These are phyloP conservation scores for Pugionium cornutum DNA, from an alignment of 345 rosid genomes.

Conservation along the genomic window DNA sequence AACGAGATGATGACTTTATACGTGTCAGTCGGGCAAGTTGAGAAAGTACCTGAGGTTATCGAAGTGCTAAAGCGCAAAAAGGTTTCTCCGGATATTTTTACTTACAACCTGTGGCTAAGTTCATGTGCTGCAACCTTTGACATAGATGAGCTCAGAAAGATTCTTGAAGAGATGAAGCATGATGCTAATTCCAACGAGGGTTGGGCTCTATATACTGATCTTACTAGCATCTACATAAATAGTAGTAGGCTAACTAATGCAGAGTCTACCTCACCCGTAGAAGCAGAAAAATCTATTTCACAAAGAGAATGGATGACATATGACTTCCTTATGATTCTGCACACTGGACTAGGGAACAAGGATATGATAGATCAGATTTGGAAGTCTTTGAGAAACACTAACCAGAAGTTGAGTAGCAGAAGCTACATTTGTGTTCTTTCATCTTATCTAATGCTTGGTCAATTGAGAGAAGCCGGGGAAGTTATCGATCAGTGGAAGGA, in stretches of 20 bases:
- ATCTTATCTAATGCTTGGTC: conserved; percentile 73
- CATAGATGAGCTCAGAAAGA: conserved; percentile 55
- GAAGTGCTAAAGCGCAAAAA: conserved; percentile 57
- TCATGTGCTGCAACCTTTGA: conserved; percentile 70
- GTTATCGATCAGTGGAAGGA: conserved; percentile 83
- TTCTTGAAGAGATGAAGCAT: conserved; percentile 69
- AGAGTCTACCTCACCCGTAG: conserved; percentile 51
- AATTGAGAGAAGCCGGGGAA: conserved; percentile 65
- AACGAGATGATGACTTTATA: conserved; percentile 95
- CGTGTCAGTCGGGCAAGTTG: conserved; percentile 84
- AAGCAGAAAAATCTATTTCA: conserved; percentile 58
- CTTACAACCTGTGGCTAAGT: conserved; percentile 88
- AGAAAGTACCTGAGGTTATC: conserved; percentile 64
- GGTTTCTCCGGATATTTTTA: conserved; percentile 73
- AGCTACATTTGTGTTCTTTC: conserved; percentile 76
- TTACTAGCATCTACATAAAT: conserved; percentile 53
- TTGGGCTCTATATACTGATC: conserved; percentile 60
- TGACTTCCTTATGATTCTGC: conserved; percentile 75
- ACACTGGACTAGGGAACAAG: conserved; percentile 76
- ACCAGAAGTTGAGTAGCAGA: conserved; percentile 81
- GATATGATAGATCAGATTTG: conserved; percentile 81
- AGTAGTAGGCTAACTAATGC: conserved; percentile 55
- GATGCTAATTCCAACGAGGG: conserved; percentile 51
- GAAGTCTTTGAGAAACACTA: conserved; percentile 82
- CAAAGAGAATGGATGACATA: conserved; percentile 92